A percentile compares a stretch with the other conserved stretches of the same genome.
Conservation (phyloP, 2,329 filamentous ascomycete species). For the Albophoma yamanashiensis region DNA sequence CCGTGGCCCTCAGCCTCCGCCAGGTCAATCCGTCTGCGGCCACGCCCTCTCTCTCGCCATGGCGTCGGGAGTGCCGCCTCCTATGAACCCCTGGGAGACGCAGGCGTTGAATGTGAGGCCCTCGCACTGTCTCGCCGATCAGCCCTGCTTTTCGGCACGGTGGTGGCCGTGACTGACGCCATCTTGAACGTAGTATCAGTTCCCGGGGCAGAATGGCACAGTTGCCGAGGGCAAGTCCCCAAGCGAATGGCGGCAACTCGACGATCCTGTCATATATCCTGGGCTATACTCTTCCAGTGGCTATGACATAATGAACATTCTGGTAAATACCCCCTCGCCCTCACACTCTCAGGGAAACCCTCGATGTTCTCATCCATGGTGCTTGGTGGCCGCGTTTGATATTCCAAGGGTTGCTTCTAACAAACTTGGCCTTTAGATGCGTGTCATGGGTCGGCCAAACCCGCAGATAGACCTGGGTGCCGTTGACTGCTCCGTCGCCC, state of each 20-base stretch:
- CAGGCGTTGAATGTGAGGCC: conserved; percentile 23
- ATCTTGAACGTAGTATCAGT: neutral
- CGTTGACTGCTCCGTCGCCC: conserved; percentile 74
- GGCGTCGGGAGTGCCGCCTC: conserved; percentile 6
- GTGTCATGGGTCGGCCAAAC: conserved; percentile 59
- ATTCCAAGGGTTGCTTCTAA: neutral
- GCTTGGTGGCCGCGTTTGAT: neutral
- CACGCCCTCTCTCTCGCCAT: neutral
- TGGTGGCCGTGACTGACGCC: neutral
- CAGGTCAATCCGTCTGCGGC: neutral
- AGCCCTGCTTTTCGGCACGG: neutral
- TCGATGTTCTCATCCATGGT: neutral
- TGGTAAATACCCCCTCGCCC: conserved; percentile 25
- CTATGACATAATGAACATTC: conserved; percentile 43
- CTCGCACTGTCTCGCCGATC: neutral
- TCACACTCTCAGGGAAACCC: neutral
- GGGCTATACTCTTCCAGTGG: conserved; percentile 45
- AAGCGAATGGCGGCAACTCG: conserved; percentile 14
- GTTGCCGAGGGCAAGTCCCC: neutral
- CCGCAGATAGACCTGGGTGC: conserved; percentile 71
- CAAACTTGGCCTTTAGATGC: conserved; percentile 25
- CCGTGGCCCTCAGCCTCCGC: neutral
- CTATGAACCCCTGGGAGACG: conserved; percentile 24
- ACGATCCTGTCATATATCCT: conserved; percentile 42
- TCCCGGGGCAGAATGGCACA: neutral